Percentiles rank a stretch among this genome's conserved stretches.
Evolutionary conservation across 2,329 filamentous ascomycete genomes (phyloP).

Genomic region (Zalaria obscura): DNA sequence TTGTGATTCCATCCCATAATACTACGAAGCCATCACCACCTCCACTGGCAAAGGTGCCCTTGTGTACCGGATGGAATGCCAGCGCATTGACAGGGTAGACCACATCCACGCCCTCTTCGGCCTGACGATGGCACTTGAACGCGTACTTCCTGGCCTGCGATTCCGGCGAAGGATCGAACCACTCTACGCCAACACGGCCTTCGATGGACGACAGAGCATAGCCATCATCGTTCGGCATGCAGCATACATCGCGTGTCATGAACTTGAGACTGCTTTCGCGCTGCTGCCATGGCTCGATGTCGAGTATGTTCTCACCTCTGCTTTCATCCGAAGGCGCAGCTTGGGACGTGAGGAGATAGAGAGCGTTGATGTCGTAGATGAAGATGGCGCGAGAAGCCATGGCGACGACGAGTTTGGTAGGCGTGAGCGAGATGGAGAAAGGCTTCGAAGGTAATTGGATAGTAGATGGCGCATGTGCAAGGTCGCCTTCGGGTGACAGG

Average conservation of each 20-base stretch:
- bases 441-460: slow-evolving; percentile 72
- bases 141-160: slow-evolving; percentile 91
- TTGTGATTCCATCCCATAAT: slow-evolving; percentile 82
- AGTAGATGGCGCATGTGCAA: slow-evolving; percentile 41
- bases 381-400: slow-evolving; percentile 90
- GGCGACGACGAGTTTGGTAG: slow-evolving; percentile 81
- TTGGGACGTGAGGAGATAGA: slow-evolving; percentile 43
- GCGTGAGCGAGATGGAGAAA: slow-evolving; percentile 65
- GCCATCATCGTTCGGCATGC: slow-evolving; percentile 92
- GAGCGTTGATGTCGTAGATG: slow-evolving; percentile 75
- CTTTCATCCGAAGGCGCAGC: slow-evolving; percentile 13
- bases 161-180: slow-evolving; percentile 82
- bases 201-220: slow-evolving; percentile 91
- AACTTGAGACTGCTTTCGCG: slow-evolving; percentile 92
- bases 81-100: slow-evolving; percentile 88
- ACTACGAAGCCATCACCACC: slow-evolving; percentile 87
- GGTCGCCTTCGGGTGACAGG: slow-evolving; percentile 27
- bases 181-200: slow-evolving; percentile 89
- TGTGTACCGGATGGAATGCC: slow-evolving; percentile 64
- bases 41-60: slow-evolving; percentile 73
- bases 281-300: slow-evolving; percentile 74
- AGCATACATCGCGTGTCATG: slow-evolving; percentile 82
- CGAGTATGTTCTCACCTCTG: slow-evolving; percentile 25
- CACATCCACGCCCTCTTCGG: slow-evolving; percentile 51
- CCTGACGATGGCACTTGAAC: slow-evolving; percentile 93